Evolutionary conservation across 352 stramenopile genomes (phyloP).

Genomic region (Hyaloperonospora brassicae): DNA sequence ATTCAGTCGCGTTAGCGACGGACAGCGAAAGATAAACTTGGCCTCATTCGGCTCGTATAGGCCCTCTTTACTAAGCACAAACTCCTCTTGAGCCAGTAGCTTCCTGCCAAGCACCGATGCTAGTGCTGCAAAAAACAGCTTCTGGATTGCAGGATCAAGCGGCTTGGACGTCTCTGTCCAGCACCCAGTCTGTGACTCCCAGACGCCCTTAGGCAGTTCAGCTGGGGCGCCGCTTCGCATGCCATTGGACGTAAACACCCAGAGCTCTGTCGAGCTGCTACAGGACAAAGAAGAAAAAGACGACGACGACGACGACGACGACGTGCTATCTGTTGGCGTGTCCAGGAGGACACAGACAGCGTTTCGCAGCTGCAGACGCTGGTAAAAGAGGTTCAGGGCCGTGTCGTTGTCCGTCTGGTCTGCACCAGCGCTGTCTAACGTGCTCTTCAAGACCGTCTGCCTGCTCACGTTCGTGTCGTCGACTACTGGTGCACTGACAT

Average conservation of each 20-base stretch:
- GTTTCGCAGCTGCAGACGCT: conserved; percentile 35
- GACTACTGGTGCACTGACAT: conserved; percentile 9
- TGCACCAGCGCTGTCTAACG: background rate
- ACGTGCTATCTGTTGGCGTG: background rate
- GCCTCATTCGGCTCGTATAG: conserved; percentile 49
- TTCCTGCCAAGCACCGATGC: conserved; percentile 19
- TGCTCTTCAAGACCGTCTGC: conserved; percentile 14
- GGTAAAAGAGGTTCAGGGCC: conserved; percentile 23
- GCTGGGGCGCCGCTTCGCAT: conserved; percentile 19
- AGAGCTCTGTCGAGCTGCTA: conserved; percentile 23
- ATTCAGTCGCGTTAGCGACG: conserved; percentile 46
- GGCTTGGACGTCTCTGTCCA: conserved; percentile 9
- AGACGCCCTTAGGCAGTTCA: conserved; percentile 30
- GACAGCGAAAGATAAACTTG: conserved; percentile 52
- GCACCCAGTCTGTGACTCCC: conserved; percentile 15
- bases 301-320: background rate
- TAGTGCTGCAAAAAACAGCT: conserved; percentile 41
- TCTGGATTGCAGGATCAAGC: conserved; percentile 19
- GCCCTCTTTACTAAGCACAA: conserved; percentile 23
- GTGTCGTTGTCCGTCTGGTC: conserved; percentile 12
- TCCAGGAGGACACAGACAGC: conserved; percentile 25
- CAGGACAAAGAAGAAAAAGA: background rate
- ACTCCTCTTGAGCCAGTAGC: conserved; percentile 37
- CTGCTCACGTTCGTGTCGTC: background rate
- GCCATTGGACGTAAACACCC: conserved; percentile 48